Evolutionary conservation across 1,284 basidiomycete species (phyloP), one percentile per base, ranked within the genome.

Genomic region (Moniliophthora roreri): DNA sequence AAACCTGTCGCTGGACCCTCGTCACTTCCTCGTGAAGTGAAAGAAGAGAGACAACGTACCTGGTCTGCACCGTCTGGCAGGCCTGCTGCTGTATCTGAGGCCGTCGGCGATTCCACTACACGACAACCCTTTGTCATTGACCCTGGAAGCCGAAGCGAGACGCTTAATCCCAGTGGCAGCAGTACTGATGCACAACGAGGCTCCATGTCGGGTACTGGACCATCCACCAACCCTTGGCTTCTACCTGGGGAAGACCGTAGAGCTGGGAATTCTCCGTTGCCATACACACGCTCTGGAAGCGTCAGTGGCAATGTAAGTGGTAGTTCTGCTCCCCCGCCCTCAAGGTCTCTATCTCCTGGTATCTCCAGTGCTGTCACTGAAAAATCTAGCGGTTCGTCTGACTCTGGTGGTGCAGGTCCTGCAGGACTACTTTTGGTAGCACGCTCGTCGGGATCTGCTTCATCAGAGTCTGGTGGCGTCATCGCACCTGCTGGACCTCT

Each of bases 301-400:
- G n/a, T 26, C 28, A 28, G n/a, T n/a, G n/a, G n/a, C n/a, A n/a
- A n/a, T n/a, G n/a, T n/a, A n/a, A n/a, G n/a, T n/a, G n/a, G n/a
- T n/a, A n/a, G n/a, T n/a, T n/a, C 44, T 38, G 41, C 38, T 5
- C 36, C 42, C 2, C 48, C 48, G n/a, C 35, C 42, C 9, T 50
- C 53, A 20, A 54, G 53, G 32, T 54, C 53, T 16, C 28, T 54
- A 4, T 51, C 53, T 9, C 53, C 53, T n/a, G 15, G 8, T 11
- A 15, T n/a, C n/a, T 18, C 37, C 6, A n/a, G 5, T n/a, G 47
- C 13, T 35, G 15, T n/a, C 7, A 32, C 47, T 8, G 18, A n/a
- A 36, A 65, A 4, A 68, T 69, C n/a, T 40, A 21, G 16, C n/a
- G 16, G 42, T 23, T 21, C 18, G 7, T 21, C 18, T 5, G 15